These are phyloP conservation scores for Prunus kanzakura DNA, from an alignment of 306 rosid genomes.

Conservation along the genomic window DNA sequence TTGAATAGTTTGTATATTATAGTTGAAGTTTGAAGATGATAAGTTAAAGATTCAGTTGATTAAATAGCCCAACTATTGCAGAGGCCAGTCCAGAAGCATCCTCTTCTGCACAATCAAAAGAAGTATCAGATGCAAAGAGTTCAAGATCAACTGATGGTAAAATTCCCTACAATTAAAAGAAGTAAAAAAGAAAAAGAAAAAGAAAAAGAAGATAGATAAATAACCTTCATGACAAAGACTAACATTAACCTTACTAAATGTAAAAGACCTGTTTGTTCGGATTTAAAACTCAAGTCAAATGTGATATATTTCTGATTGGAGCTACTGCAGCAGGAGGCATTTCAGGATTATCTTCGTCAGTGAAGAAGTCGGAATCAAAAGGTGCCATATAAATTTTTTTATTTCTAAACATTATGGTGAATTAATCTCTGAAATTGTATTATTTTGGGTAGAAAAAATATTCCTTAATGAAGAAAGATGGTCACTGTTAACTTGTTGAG, in stretches of 20 bases:
- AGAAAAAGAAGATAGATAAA: too few relatives aligned
- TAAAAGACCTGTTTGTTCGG: too few relatives aligned
- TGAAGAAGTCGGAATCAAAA: neutral
- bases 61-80: neutral
- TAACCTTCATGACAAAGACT: too few relatives aligned
- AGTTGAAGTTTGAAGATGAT: neutral
- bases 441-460: too few relatives aligned
- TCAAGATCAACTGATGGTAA: neutral
- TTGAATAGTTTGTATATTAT: neutral
- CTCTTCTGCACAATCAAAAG: neutral
- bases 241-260: too few relatives aligned
- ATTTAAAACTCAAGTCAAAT: neutral
- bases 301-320: neutral
- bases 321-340: neutral
- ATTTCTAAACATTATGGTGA: neutral
- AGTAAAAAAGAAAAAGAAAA: too few relatives aligned
- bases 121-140: neutral
- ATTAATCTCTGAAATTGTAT: neutral
- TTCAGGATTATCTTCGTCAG: neutral
- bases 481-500: too few relatives aligned
- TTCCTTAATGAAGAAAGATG: too few relatives aligned
- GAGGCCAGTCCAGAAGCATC: conserved; percentile 6
- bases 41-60: neutral
- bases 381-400: neutral
- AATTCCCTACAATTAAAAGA: neutral